These are phyloP conservation scores for Bassia scoparia DNA, from an alignment of 148 eudicot species.

Conservation along the genomic window DNA sequence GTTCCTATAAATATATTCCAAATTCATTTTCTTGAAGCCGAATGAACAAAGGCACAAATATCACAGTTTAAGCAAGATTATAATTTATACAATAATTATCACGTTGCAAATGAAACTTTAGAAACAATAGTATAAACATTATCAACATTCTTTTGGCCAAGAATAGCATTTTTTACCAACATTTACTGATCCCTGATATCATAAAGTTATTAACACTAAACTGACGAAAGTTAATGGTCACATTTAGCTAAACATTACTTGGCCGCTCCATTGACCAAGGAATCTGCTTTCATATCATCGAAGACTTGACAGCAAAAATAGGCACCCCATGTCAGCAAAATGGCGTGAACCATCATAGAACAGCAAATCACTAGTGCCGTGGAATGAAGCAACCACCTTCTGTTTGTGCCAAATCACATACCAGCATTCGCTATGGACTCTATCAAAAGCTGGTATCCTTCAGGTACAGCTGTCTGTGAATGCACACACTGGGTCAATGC, in stretches of 20 bases:
- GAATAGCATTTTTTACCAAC: neutral
- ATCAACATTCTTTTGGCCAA: too few relatives aligned
- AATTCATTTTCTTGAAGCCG: neutral
- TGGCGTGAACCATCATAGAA: neutral
- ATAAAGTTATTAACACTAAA: slow-evolving; percentile 5
- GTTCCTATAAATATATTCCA: neutral
- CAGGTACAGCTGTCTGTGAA: slow-evolving; percentile 58
- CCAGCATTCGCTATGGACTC: slow-evolving; percentile 82
- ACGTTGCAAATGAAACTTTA: neutral
- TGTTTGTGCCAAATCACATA: slow-evolving; percentile 13
- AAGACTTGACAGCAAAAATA: neutral
- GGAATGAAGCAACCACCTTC: neutral
- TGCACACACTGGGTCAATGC: slow-evolving; percentile 68
- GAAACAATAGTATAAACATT: too few relatives aligned
- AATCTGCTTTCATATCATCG: neutral
- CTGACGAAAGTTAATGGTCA: neutral
- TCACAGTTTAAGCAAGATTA: neutral
- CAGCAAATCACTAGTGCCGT: neutral
- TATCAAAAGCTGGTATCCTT: slow-evolving; percentile 88
- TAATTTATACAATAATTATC: neutral
- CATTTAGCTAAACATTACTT: neutral
- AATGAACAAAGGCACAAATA: neutral
- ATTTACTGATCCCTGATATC: slow-evolving; percentile 1
- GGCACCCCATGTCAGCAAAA: neutral
- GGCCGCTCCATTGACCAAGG: neutral